These are phyloP conservation scores for Fusarium sambucinum DNA, from an alignment of 2,329 filamentous ascomycete genomes.

Conservation along the genomic window DNA sequence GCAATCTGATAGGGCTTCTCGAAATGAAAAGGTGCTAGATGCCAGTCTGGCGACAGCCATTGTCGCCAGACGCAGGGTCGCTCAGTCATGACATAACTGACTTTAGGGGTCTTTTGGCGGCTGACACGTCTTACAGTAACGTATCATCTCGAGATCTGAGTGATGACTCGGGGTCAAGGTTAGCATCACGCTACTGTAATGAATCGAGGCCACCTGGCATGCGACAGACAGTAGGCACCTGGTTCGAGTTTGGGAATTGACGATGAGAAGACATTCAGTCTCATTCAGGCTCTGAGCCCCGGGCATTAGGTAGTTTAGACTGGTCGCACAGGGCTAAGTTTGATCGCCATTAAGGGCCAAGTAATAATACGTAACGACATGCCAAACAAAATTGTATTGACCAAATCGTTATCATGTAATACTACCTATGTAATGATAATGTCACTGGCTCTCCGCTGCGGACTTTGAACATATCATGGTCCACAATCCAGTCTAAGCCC, in stretches of 20 bases:
- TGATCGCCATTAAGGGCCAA: constrained; percentile 19
- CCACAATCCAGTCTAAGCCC: constrained; percentile 10
- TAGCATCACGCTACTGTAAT: constrained; percentile 4
- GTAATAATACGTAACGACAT: background rate
- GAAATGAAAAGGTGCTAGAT: constrained; percentile 1
- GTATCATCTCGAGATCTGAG: constrained; percentile 36
- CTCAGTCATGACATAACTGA: constrained; percentile 31
- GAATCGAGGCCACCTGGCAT: constrained; percentile 29
- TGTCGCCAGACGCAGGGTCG: constrained; percentile 6
- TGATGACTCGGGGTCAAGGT: constrained; percentile 30
- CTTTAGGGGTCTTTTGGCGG: constrained; percentile 30
- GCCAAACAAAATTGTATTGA: background rate
- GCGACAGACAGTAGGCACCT: constrained; percentile 17
- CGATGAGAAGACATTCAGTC: background rate
- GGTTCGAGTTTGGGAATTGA: constrained; percentile 12
- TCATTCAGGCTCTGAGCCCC: background rate
- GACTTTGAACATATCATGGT: constrained; percentile 2
- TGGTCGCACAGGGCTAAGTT: background rate
- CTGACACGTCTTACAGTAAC: constrained; percentile 27
- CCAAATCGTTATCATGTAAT: background rate
- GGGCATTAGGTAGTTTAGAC: background rate
- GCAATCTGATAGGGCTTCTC: constrained; percentile 1
- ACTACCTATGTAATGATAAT: background rate
- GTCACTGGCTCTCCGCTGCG: constrained; percentile 4
- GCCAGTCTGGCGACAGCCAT: too few species aligned